These are phyloP conservation scores for Epichloe aotearoae DNA, from an alignment of 2,329 filamentous ascomycete genomes.

Conservation along the genomic window DNA sequence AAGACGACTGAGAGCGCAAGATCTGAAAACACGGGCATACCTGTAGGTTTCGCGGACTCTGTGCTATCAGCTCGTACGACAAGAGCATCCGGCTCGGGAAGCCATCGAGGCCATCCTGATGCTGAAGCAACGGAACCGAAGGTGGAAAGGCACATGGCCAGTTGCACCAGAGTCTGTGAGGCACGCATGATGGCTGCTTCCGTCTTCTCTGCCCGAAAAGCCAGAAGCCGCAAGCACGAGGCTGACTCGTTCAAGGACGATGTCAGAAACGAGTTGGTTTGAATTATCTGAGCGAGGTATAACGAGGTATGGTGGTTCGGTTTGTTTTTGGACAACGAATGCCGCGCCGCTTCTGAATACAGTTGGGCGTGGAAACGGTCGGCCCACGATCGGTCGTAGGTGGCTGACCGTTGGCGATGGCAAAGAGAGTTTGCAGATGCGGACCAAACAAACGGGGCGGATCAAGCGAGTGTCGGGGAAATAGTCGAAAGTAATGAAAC, in stretches of 20 bases:
- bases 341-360: neutral
- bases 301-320: neutral
- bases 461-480: constrained; percentile 8
- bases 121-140: constrained; percentile 35
- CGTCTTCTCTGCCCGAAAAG: neutral
- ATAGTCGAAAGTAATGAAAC: neutral
- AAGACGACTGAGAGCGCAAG: neutral
- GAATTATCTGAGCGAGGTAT: neutral
- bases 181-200: constrained; percentile 28
- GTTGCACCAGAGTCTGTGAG: constrained; percentile 29
- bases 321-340: neutral
- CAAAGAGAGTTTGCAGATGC: neutral
- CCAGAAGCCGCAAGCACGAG: neutral
- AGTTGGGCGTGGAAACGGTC: neutral
- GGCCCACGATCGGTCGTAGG: constrained; percentile 1
- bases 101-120: constrained; percentile 43
- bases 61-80: constrained; percentile 34
- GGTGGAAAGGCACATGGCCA: constrained; percentile 37
- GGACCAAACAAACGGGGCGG: constrained; percentile 1
- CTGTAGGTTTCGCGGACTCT: constrained; percentile 5
- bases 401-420: constrained; percentile 3
- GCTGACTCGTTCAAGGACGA: neutral
- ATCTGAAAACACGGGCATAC: constrained; percentile 2
- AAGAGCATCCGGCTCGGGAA: constrained; percentile 39
- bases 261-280: neutral